Base-by-base conservation (phyloP, 2,329 filamentous ascomycete species). In the Epichloe sp. region DNA sequence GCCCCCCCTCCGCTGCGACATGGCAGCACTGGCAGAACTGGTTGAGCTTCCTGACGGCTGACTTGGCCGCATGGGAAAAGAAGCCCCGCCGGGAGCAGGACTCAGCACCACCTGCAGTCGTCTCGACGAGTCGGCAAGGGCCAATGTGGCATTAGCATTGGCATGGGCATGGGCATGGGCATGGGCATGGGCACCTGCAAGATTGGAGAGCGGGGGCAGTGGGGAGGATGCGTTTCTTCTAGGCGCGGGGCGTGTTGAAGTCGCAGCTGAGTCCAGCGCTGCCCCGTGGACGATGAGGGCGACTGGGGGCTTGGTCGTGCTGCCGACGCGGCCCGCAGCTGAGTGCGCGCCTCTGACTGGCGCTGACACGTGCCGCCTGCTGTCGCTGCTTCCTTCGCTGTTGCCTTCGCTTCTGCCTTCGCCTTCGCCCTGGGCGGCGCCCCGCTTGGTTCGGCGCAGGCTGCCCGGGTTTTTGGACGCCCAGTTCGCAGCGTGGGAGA, bases 401-500 rank as follows among this genome's bases (percentile, higher is more conserved):
- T 31, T 10, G 26, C 8, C 26, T 10, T 31, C 65, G 57, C 64
- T 67, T 21, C 4, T 23, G 21, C 2, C 26, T 10, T 31, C 65
- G 57, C 64, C 67, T 21, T 66, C 64, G 57, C 63, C 68, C 23
- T 66, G 62, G 49, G 72, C 68, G 54, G 67, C 65, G 53, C 69
- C 71, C 53, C 75, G 71, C 63, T 80, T 82, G 34, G 72, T 66
- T 21, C 75, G 74, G 47, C 78, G 74, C 49, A 82, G 60, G 64
- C 79, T 83, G 50, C 77, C 74, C 8, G 67, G 64, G 5, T 73
- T 70, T 61, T 69, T 76, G 36, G 76, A 67, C 55, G 80, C 75
- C 78, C 79, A 82, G 47, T 68, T 75, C 47, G 68, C 70, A 15
- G 79, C 72, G 2, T 79, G 77, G 53, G 71, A 71, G 53, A 83